Conservation (phyloP, 257 asterid genomes). For the Striga asiatica region DNA sequence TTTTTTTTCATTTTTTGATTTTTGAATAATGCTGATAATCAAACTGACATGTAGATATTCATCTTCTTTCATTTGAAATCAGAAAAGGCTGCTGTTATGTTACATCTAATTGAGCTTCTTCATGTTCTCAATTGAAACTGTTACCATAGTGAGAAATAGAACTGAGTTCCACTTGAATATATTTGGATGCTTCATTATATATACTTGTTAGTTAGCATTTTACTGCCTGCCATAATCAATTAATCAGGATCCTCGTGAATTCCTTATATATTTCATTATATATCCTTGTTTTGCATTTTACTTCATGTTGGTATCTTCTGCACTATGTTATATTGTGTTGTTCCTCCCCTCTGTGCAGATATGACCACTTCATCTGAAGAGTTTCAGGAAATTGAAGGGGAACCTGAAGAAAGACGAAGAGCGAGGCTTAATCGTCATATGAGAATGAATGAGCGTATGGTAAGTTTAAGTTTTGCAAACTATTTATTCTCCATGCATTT, state of each 20-base stretch:
- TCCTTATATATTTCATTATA: background rate
- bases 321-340: background rate
- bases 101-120: background rate
- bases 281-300: background rate
- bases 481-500: no score
- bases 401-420: conserved; percentile 56
- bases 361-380: conserved; percentile 35
- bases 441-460: conserved; percentile 60
- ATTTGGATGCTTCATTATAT: background rate
- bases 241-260: no score
- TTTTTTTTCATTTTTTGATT: no score
- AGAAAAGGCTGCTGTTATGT: background rate
- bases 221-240: background rate
- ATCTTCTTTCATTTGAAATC: background rate
- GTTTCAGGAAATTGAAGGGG: conserved; percentile 53
- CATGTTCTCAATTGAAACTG: background rate
- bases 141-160: background rate
- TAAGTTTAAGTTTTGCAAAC: conserved; percentile 14
- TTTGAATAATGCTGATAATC: background rate
- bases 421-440: conserved; percentile 49
- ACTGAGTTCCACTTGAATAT: background rate
- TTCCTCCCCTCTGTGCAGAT: conserved; percentile 26
- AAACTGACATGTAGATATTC: background rate
- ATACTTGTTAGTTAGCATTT: background rate
- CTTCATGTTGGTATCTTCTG: background rate